These are phyloP conservation scores for Diplodia seriata DNA, from an alignment of 2,329 filamentous ascomycete genomes.

Conservation along the genomic window DNA sequence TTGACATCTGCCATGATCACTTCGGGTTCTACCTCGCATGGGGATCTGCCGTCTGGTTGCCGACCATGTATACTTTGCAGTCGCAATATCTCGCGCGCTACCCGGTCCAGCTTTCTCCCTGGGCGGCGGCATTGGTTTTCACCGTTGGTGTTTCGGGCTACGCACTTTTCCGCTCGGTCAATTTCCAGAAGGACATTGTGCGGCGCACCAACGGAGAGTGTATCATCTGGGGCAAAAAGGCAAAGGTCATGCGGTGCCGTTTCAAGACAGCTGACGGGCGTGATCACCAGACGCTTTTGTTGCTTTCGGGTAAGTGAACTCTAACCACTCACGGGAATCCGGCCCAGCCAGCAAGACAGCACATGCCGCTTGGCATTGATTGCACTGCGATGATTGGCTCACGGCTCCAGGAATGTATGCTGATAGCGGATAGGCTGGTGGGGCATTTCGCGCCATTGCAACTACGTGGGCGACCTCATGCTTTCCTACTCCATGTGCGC, in stretches of 20 bases:
- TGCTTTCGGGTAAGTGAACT: slow-evolving; percentile 43
- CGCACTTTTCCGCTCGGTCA: slow-evolving; percentile 54
- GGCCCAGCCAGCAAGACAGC: neutral
- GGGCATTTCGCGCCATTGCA: slow-evolving; percentile 52
- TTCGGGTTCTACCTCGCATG: slow-evolving; percentile 49
- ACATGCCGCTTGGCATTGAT: neutral
- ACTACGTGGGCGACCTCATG: slow-evolving; percentile 52
- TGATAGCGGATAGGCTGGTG: slow-evolving; percentile 45
- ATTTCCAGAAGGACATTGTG: slow-evolving; percentile 55
- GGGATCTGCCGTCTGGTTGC: slow-evolving; percentile 53
- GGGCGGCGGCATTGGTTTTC: slow-evolving; percentile 41
- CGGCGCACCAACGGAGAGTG: slow-evolving; percentile 51
- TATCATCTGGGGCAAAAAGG: slow-evolving; percentile 53
- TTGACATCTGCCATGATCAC: slow-evolving; percentile 54
- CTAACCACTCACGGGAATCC: neutral
- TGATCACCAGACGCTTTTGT: slow-evolving; percentile 43
- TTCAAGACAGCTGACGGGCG: slow-evolving; percentile 54
- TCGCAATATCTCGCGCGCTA: slow-evolving; percentile 56
- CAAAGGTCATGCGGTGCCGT: slow-evolving; percentile 48
- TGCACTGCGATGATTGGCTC: no score
- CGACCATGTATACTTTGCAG: slow-evolving; percentile 57
- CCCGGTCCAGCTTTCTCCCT: slow-evolving; percentile 44
- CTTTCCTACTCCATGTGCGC: slow-evolving; percentile 54
- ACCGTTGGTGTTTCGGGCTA: slow-evolving; percentile 50
- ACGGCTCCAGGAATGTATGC: neutral